Percentiles rank a stretch among this genome's conserved stretches.
phyloP scores from a whole-genome alignment of 306 rosid genomes.

The Ochetophila trinervis region DNA sequence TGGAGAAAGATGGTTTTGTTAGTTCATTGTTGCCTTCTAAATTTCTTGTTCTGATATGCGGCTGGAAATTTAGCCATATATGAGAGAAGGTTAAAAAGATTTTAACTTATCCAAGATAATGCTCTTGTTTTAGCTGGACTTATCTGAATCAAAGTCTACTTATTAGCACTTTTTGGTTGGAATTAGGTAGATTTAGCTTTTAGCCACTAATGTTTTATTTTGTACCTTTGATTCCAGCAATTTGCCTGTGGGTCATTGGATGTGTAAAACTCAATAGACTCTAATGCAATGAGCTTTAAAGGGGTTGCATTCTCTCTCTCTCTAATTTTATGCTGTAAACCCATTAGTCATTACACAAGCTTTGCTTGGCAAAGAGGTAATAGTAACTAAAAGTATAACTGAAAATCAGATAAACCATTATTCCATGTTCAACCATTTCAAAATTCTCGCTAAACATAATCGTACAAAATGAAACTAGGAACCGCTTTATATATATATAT shows the following conservation, averaged over 20 bases:
- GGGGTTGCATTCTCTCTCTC: not conserved
- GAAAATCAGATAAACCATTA: too few species aligned
- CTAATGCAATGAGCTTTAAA: not conserved
- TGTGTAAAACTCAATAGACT: not conserved
- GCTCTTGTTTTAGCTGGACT: not conserved
- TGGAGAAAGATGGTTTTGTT: constrained; percentile 17
- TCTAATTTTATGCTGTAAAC: too few species aligned
- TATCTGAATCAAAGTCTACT: not conserved
- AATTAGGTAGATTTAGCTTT: not conserved
- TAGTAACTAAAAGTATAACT: too few species aligned
- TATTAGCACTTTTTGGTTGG: not conserved
- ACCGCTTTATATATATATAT: too few species aligned
- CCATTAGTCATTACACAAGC: too few species aligned
- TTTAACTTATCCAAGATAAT: not conserved
- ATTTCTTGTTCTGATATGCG: constrained; percentile 4
- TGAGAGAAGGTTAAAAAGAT: constrained; percentile 5
- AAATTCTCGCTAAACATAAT: too few species aligned
- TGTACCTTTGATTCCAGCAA: not conserved
- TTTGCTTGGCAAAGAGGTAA: too few species aligned
- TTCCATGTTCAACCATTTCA: too few species aligned
- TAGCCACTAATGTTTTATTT: not conserved
- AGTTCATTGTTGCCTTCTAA: constrained; percentile 19
- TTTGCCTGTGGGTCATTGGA: constrained; percentile 6
- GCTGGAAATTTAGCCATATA: constrained; percentile 19
- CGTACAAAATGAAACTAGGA: too few species aligned